phyloP scores from a whole-genome alignment of 495 filamentous ascomycete species.

The Hypoxylon perforatum region DNA sequence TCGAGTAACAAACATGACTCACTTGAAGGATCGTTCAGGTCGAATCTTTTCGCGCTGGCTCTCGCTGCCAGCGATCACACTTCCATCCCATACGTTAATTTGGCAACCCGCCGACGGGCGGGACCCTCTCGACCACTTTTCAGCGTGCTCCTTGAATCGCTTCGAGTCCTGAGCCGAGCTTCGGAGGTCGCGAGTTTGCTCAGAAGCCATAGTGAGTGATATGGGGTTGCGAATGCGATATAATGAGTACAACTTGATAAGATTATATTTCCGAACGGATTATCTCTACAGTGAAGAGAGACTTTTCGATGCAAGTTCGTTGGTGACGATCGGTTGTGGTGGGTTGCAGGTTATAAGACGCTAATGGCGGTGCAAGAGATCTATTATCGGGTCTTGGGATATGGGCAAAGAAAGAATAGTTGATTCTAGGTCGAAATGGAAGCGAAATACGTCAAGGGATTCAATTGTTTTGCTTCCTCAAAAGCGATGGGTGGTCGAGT shows the following conservation, averaged over 20 bases:
- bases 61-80: constrained; percentile 28
- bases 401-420: constrained; percentile 5
- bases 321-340: constrained; percentile 17
- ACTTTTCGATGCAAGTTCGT: neutral
- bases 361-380: constrained; percentile 18
- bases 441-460: constrained; percentile 17
- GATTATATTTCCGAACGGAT: constrained; percentile 3
- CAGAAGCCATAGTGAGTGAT: constrained; percentile 41
- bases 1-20: constrained; percentile 29
- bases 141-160: constrained; percentile 54
- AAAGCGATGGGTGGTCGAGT: constrained; percentile 34
- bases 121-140: constrained; percentile 56
- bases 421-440: constrained; percentile 13
- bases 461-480: constrained; percentile 34
- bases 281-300: neutral
- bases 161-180: constrained; percentile 54
- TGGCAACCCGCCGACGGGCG: constrained; percentile 42
- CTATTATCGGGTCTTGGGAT: constrained; percentile 9
- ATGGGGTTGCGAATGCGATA: neutral
- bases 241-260: neutral
- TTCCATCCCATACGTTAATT: constrained; percentile 16
- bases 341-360: constrained; percentile 19
- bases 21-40: constrained; percentile 36
- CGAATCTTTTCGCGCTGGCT: constrained; percentile 48
- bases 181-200: constrained; percentile 56